Evolutionary conservation across 164 flowering plant genomes (phyloP), one percentile per base, ranked within the genome.

Genomic region (Umbellularia californica): DNA sequence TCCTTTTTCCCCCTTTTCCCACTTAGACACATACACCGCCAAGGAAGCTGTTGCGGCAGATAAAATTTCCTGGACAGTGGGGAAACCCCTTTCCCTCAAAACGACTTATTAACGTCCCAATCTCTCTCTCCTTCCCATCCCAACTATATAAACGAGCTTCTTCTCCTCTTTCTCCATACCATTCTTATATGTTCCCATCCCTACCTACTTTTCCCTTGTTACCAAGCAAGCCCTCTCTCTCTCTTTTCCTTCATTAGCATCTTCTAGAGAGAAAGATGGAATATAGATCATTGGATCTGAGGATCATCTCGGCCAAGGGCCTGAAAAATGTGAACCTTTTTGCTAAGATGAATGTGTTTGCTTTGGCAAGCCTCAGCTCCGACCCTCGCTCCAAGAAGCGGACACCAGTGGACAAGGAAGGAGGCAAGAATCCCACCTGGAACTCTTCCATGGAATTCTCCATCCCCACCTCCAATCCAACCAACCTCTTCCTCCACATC

Each of bases 341-440:
- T 70, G 51, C 74, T 23, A 82, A 80, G 68, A 80, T 82, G 85
- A 82, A 79, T 28, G 85, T 82, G 4, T 84, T 82, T 30, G 82
- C 64, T 9, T 65, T 69, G 14, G 82, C 68, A 1, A 58, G 71
- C 55, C 33, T 84, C 50, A 72, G 72, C 20, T 80, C 72, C 9
- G 80, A 84, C 23, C 70, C 78, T 3, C 60, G 71, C 13, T 58
- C 75, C 3, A 77, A 51, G 69, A 81, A 76, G 17, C 68, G 50
- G 27, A 83, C 87, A 0, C 78, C 68, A 4, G 74, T 77, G 11
- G 80, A 83, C 65, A 76, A 70, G 12, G 81, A 81, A 50, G 82
- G 88, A 27, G 86, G 89, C 11, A 77, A 58, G 33, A 79, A 75
- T 77, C 91, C 91, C 35, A 76, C 65, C 2, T 90, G 96, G 94